Evolutionary conservation across 2,329 filamentous ascomycete genomes (phyloP).

Genomic region (Byssochlamys sp.): DNA sequence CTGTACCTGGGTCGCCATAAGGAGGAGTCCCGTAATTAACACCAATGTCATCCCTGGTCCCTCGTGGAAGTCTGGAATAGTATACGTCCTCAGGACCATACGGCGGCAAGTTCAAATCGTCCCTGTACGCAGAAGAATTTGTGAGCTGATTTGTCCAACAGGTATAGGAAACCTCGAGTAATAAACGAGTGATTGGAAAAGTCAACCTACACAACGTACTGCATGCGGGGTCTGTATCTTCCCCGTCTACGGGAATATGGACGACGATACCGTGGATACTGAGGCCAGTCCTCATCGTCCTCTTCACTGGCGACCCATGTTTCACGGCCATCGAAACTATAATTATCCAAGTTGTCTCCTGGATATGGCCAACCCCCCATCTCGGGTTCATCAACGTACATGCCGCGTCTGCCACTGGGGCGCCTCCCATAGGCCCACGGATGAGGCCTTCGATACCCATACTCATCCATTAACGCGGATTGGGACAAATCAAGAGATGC

Average conservation of each 20-base stretch:
- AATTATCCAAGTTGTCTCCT: background rate
- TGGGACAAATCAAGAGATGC: background rate
- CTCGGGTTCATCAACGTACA: background rate
- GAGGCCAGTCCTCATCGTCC: background rate
- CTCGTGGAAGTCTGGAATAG: background rate
- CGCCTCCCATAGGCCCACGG: background rate
- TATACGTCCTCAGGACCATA: background rate
- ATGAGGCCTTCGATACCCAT: background rate
- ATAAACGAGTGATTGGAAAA: background rate
- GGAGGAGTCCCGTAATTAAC: background rate
- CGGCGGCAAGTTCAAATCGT: background rate
- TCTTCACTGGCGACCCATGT: background rate
- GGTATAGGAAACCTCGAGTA: background rate
- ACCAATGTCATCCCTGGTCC: background rate
- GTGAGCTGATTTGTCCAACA: background rate
- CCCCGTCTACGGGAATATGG: background rate
- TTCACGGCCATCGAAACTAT: background rate
- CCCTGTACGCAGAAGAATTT: background rate
- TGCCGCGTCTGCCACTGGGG: background rate
- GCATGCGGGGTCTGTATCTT: background rate
- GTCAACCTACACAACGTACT: background rate
- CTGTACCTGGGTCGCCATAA: background rate
- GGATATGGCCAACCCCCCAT: background rate
- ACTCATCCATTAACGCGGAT: background rate
- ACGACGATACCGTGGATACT: background rate